Conservation (phyloP, 176 grass and related monocot genomes). For the Bothriochloa decipiens region DNA sequence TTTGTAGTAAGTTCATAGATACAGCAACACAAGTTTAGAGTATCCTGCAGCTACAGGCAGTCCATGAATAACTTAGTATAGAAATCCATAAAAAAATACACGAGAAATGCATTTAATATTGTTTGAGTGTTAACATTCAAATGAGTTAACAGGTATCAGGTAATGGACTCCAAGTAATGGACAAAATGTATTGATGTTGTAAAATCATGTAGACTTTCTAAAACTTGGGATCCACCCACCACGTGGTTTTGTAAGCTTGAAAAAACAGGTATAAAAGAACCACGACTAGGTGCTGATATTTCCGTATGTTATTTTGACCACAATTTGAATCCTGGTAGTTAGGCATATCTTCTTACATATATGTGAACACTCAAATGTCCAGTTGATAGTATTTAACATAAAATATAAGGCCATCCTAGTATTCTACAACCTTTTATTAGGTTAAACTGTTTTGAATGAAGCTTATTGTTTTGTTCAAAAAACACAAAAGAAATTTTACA, state of each 20-base stretch:
- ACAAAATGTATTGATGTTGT: neutral
- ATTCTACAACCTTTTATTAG: neutral
- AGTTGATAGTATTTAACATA: slow-evolving; percentile 6
- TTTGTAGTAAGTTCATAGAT: neutral
- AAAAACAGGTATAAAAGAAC: neutral
- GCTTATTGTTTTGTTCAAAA: neutral
- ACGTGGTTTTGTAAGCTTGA: neutral
- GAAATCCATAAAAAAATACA: neutral
- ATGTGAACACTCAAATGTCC: neutral
- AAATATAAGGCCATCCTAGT: slow-evolving; percentile 9
- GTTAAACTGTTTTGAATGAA: neutral
- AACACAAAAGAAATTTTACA: slow-evolving; percentile 7
- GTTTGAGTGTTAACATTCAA: neutral
- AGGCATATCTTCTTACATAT: neutral
- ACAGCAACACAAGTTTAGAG: neutral
- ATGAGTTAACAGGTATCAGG: neutral
- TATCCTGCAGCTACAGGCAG: neutral
- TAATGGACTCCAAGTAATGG: no score
- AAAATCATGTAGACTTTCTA: neutral
- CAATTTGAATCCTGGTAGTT: neutral
- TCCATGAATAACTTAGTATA: neutral
- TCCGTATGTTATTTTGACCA: neutral
- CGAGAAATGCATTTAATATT: neutral
- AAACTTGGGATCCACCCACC: neutral
- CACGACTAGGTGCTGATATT: neutral